Conservation (phyloP, 805 yeast genomes). For the Debaryomyces maramus region DNA sequence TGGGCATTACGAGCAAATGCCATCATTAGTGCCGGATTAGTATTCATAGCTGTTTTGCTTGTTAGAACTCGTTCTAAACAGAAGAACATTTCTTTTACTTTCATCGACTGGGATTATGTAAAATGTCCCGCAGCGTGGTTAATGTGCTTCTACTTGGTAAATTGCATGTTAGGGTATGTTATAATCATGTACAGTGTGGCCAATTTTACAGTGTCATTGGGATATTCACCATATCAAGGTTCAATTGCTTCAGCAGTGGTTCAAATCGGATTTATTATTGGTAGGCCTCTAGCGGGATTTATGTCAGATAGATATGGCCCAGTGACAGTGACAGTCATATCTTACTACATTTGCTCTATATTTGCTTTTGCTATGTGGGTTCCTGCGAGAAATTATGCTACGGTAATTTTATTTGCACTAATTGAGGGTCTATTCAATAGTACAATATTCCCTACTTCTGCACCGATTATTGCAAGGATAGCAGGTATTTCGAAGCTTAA, state of each 20-base stretch:
- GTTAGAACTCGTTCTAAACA: constrained; percentile 7
- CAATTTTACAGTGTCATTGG: constrained; percentile 57
- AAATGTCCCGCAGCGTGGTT: constrained; percentile 42
- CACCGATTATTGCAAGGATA: constrained; percentile 48
- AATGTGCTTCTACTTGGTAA: constrained; percentile 34
- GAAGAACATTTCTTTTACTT: constrained; percentile 15
- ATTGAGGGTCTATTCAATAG: constrained; percentile 56
- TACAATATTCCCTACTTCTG: constrained; percentile 50
- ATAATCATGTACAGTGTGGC: constrained; percentile 53
- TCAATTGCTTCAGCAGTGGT: constrained; percentile 55
- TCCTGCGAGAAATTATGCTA: constrained; percentile 52
- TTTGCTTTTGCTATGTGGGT: constrained; percentile 27
- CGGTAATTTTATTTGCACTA: constrained; percentile 48
- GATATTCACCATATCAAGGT: constrained; percentile 50
- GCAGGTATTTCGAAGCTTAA: constrained; percentile 50
- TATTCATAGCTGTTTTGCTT: constrained; percentile 14
- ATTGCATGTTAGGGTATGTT: constrained; percentile 55
- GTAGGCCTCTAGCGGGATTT: constrained; percentile 52
- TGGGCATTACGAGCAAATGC: constrained; percentile 51
- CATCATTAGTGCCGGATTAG: constrained; percentile 19
- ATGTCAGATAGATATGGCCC: constrained; percentile 50
- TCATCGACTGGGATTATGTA: constrained; percentile 40
- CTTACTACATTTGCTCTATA: constrained; percentile 17
- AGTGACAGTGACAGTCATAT: constrained; percentile 34
- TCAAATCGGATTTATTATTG: constrained; percentile 52